These are phyloP conservation scores for Cyclaneusma minus DNA, from an alignment of 2,329 filamentous ascomycete species.

Conservation along the genomic window DNA sequence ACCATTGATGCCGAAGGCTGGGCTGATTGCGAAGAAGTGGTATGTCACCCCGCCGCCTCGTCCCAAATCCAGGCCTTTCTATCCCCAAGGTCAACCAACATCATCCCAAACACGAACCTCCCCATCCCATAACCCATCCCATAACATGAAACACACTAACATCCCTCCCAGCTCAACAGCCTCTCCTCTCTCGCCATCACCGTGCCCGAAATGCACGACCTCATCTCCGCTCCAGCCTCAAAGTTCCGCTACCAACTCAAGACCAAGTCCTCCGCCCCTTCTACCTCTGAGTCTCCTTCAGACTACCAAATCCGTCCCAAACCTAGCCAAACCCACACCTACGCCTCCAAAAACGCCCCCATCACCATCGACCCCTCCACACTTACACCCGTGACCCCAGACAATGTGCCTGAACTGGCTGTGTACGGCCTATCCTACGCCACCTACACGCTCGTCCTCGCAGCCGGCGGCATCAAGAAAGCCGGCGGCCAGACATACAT, in stretches of 20 bases:
- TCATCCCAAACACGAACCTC: no score
- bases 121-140: no score
- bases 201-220: conserved; percentile 21
- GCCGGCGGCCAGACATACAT: conserved; percentile 23
- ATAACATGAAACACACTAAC: conserved; percentile 1
- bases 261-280: conserved; percentile 14
- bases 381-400: conserved; percentile 18
- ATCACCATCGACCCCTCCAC: conserved; percentile 4
- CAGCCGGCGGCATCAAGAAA: conserved; percentile 23
- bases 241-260: conserved; percentile 23
- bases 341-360: conserved; percentile 7
- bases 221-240: conserved; percentile 17
- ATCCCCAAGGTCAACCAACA: neutral
- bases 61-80: neutral
- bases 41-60: conserved; percentile 14
- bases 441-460: conserved; percentile 26
- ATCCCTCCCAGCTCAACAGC: conserved; percentile 8
- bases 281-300: no score
- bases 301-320: conserved; percentile 22
- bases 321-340: conserved; percentile 6
- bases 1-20: conserved; percentile 24
- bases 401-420: conserved; percentile 25
- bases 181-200: conserved; percentile 20
- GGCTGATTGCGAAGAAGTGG: conserved; percentile 23
- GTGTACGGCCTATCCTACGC: conserved; percentile 29